Evolutionary conservation across 805 yeast species (phyloP), one percentile per base, ranked within the genome.

Genomic region (Isabelozyma pseudorhagii): DNA sequence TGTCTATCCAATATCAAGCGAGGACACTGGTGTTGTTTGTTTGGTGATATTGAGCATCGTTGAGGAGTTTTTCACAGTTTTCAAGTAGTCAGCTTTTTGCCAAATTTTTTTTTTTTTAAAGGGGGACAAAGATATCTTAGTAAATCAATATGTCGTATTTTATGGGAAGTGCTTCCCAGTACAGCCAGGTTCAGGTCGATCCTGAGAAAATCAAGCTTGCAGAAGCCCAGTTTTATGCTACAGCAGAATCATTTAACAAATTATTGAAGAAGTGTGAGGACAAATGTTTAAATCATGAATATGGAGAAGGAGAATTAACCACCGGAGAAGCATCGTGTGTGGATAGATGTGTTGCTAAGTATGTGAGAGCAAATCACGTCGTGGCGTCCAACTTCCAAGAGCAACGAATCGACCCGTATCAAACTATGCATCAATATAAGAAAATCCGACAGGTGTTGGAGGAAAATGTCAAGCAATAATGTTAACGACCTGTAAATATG

Each of bases 211-310:
- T 88, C 49, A 76, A 78, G 60, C 56, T 83, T 14, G 93, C 94
- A 1, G 81, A 76, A 54, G 75, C 85, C 44, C 96, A 88, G 60
- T 86, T 75, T 59, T 80, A 78, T 15, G 90, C 90, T 2, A 80
- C 84, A 78, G 68, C 76, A 43, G 61, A 75, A 3, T 80, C 87
- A 0, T 82, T 79, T 61, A 76, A 77, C 58, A 75, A 79, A 41
- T 75, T 92, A 55, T 72, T 87, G 36, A 66, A 72, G 36, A 75
- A 79, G 3, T 93, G 98, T 66, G 74, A 78, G 17, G 59, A 67
- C 50, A 94, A 94, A 67, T 94, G 99, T 68, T 78, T 94, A 40
- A 85, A 87, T n/a, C 81, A 76, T n/a, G 88, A 85, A 54, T 92
- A 87, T 68, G 89, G 89, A 13, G 98, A 93, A 59, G 77, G 81